These are phyloP conservation scores for Scedosporium apiospermum DNA, from an alignment of 2,329 filamentous ascomycete species.

Conservation along the genomic window DNA sequence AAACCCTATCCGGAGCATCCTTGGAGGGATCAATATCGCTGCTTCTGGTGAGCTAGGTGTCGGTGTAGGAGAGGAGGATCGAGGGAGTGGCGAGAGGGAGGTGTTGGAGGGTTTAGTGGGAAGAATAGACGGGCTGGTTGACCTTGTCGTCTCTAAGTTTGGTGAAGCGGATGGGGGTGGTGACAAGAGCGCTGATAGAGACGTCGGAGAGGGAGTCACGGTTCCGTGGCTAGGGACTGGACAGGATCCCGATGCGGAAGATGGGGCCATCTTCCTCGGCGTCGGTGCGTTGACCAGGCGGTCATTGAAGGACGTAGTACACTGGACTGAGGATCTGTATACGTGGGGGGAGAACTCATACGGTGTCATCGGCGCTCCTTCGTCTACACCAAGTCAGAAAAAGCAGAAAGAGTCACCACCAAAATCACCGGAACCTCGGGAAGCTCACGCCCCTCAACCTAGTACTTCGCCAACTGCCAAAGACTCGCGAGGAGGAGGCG, in stretches of 20 bases:
- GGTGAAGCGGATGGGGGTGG: slow-evolving; percentile 37
- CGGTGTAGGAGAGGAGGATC: slow-evolving; percentile 90
- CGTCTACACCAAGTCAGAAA: slow-evolving; percentile 44
- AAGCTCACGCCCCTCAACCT: not conserved
- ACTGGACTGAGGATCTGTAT: slow-evolving; percentile 86
- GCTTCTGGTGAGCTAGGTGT: slow-evolving; percentile 86
- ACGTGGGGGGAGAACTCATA: slow-evolving; percentile 77
- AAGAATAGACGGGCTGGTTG: slow-evolving; percentile 74
- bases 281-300: slow-evolving; percentile 61
- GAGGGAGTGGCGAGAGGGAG: slow-evolving; percentile 86
- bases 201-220: slow-evolving; percentile 6
- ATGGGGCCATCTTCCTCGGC: slow-evolving; percentile 82
- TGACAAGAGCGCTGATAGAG: slow-evolving; percentile 12
- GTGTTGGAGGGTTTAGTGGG: slow-evolving; percentile 82
- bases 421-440: not conserved
- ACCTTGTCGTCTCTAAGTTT: slow-evolving; percentile 81
- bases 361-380: slow-evolving; percentile 71
- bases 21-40: slow-evolving; percentile 77
- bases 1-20: slow-evolving; percentile 72
- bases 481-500: too few species aligned
- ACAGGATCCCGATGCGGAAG: slow-evolving; percentile 56
- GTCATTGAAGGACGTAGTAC: slow-evolving; percentile 63
- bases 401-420: slow-evolving; percentile 17
- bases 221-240: slow-evolving; percentile 65
- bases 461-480: too few species aligned